These are phyloP conservation scores for Leccinum barrowsii DNA, from an alignment of 768 basidiomycete species.

Conservation along the genomic window DNA sequence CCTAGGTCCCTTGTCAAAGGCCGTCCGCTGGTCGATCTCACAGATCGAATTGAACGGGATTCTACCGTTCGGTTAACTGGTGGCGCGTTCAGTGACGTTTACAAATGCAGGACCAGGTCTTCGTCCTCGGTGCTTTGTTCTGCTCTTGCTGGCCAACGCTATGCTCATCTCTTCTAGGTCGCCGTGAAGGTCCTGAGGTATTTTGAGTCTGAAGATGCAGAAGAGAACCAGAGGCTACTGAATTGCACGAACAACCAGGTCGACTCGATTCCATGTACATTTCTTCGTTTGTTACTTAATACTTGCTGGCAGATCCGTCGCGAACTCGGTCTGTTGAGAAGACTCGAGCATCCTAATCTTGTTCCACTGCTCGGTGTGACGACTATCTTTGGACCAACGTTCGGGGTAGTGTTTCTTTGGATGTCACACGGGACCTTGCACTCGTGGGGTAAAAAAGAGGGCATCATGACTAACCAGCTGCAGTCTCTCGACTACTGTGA, in stretches of 20 bases:
- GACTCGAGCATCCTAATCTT: neutral
- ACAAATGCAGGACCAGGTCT: slow-evolving; percentile 3
- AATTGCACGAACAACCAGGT: neutral
- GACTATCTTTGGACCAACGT: neutral
- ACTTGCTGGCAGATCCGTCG: neutral
- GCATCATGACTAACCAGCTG: too few relatives aligned
- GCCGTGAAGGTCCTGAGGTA: slow-evolving; percentile 1
- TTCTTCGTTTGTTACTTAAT: neutral
- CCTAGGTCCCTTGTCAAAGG: too few relatives aligned
- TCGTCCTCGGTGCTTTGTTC: neutral
- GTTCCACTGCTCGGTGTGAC: neutral
- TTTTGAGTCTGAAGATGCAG: neutral
- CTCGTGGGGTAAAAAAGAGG: neutral
- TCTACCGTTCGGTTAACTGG: neutral
- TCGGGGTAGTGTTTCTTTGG: neutral
- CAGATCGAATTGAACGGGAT: neutral
- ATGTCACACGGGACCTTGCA: neutral
- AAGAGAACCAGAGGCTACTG: neutral
- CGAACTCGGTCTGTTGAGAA: slow-evolving; percentile 2
- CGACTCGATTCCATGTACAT: neutral
- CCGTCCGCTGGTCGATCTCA: slow-evolving; percentile 1
- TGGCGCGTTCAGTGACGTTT: slow-evolving; percentile 3
- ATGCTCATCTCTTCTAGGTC: neutral
- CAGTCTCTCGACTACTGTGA: too few relatives aligned
- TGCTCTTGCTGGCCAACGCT: neutral